These are phyloP conservation scores for Petrea volubilis DNA, from an alignment of 257 asterid genomes.

Conservation along the genomic window DNA sequence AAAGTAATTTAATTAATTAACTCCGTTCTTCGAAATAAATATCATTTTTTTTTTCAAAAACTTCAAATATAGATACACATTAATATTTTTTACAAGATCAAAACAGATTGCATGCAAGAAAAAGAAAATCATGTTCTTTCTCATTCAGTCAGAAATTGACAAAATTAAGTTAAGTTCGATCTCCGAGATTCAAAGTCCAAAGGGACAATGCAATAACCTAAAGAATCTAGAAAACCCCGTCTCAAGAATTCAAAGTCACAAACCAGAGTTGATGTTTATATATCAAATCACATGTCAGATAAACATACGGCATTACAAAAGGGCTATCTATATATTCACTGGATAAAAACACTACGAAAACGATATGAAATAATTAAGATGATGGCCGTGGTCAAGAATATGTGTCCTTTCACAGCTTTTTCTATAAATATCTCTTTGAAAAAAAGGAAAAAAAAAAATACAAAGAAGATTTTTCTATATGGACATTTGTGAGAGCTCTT, in stretches of 20 bases:
- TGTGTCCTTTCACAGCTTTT: background rate
- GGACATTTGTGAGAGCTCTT: background rate
- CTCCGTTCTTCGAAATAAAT: no score
- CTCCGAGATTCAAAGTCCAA: slow-evolving; percentile 34
- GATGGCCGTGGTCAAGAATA: background rate
- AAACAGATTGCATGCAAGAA: no score
- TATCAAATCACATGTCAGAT: slow-evolving; percentile 16
- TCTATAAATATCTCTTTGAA: no score
- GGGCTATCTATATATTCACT: slow-evolving; percentile 17
- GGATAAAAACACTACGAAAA: slow-evolving; percentile 20
- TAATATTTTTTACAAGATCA: no score
- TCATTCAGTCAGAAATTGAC: slow-evolving; percentile 19
- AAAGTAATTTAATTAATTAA: no score
- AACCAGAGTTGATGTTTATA: background rate
- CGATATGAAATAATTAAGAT: background rate
- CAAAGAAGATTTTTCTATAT: background rate
- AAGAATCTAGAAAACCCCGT: slow-evolving; percentile 33
- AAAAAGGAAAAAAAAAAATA: no score
- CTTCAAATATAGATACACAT: no score
- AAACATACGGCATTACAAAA: slow-evolving; percentile 27
- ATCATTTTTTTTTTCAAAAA: no score
- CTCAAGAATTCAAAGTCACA: slow-evolving; percentile 26
- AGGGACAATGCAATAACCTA: slow-evolving; percentile 18
- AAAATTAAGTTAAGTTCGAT: slow-evolving; percentile 3
- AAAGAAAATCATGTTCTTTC: background rate